Evolutionary conservation across 257 asterid genomes (phyloP).

Genomic region (Scutellaria baicalensis): DNA sequence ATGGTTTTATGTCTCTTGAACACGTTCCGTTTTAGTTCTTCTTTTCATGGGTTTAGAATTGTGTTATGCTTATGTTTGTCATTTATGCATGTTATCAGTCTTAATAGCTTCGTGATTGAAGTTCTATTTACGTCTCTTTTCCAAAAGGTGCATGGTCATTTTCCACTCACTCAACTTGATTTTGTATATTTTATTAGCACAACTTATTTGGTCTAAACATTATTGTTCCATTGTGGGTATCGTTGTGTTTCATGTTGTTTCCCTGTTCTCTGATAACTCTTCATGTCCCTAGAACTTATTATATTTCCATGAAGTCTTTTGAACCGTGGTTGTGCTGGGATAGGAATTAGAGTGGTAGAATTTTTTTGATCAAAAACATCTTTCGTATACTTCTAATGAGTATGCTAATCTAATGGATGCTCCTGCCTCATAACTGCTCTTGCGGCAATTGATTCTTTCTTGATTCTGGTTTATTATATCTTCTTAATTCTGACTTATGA

Average conservation of each 20-base stretch:
- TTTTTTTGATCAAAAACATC: neutral
- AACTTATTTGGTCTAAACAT: too few relatives aligned
- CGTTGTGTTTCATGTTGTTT: neutral
- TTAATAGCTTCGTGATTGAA: neutral
- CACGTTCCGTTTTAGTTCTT: neutral
- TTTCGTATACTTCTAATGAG: neutral
- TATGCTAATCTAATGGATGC: neutral
- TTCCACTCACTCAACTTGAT: too few relatives aligned
- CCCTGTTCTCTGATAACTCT: too few relatives aligned
- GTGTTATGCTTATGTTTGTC: neutral
- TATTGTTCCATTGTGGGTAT: too few relatives aligned
- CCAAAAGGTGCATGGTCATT: neutral
- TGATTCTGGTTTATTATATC: neutral
- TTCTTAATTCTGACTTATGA: slow-evolving; percentile 25
- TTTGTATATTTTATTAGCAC: too few relatives aligned
- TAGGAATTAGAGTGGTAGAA: neutral
- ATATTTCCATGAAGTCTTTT: neutral
- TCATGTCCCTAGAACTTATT: neutral
- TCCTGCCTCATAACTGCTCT: neutral
- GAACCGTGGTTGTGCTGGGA: neutral
- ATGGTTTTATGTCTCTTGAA: neutral
- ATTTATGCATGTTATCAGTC: neutral
- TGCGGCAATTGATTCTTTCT: neutral
- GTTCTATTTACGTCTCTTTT: neutral
- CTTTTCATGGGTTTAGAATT: neutral